phyloP scores from a whole-genome alignment of 2,329 filamentous ascomycete genomes.

The Microthyrium microscopicum region DNA sequence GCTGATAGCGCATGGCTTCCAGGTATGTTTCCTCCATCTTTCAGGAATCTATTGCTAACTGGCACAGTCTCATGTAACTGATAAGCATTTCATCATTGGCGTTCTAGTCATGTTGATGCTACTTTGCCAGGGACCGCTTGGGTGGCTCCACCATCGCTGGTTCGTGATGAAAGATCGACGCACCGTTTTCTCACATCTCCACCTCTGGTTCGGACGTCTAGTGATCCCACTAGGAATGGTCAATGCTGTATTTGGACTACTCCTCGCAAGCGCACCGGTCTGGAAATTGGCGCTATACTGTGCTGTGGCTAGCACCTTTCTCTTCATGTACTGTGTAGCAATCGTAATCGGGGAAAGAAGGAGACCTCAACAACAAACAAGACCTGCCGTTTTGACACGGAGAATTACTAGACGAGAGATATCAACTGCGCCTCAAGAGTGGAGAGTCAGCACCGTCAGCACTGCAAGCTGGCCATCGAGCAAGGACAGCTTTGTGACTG shows the following conservation, averaged over 20 bases:
- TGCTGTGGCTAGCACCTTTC: neutral
- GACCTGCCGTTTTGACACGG: neutral
- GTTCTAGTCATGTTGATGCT: constrained; percentile 32
- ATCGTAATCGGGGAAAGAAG: constrained; percentile 1
- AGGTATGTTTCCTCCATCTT: neutral
- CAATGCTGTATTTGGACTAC: constrained; percentile 39
- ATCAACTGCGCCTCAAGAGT: too few species aligned
- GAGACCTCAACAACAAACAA: neutral
- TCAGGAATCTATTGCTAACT: constrained; percentile 1
- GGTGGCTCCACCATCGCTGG: constrained; percentile 32
- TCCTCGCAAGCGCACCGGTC: constrained; percentile 21
- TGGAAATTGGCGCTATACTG: neutral
- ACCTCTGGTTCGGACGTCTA: constrained; percentile 38
- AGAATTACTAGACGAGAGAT: too few species aligned
- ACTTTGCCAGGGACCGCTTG: constrained; percentile 37
- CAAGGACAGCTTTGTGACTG: too few species aligned
- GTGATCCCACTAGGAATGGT: constrained; percentile 35
- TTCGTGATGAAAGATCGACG: constrained; percentile 30
- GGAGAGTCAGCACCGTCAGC: too few species aligned
- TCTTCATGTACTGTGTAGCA: neutral
- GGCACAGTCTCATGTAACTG: constrained; percentile 10
- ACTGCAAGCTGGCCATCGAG: too few species aligned
- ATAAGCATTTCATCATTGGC: constrained; percentile 36
- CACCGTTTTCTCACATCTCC: constrained; percentile 30
- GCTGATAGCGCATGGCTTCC: constrained; percentile 24